phyloP scores from a whole-genome alignment of 176 grass and related monocot genomes.

The Bolboschoenus planiculmis region DNA sequence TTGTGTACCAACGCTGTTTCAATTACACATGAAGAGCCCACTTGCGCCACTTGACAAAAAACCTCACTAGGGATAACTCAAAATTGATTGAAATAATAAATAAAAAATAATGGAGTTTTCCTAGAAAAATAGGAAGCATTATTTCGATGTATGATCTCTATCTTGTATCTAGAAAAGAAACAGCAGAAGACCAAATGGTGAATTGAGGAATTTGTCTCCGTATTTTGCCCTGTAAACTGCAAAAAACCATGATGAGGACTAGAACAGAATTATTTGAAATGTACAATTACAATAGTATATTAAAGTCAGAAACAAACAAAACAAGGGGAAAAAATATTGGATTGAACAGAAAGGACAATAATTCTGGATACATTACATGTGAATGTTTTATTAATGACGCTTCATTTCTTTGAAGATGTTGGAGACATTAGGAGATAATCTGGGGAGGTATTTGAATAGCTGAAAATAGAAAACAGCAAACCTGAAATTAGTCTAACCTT shows the following conservation, averaged over 20 bases:
- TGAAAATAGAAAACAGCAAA: conserved; percentile 28
- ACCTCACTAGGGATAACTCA: not conserved
- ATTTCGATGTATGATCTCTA: not conserved
- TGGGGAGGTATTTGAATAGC: conserved; percentile 95
- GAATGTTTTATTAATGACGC: conserved; percentile 51
- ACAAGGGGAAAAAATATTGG: not conserved
- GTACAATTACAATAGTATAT: not conserved
- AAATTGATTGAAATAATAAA: not conserved
- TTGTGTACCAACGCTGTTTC: not conserved
- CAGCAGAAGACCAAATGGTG: not conserved
- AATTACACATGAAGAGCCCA: not conserved
- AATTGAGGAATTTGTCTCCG: not conserved
- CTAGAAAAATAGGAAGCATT: not conserved
- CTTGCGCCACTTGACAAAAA: not conserved
- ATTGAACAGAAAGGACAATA: not conserved
- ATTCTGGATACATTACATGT: not conserved
- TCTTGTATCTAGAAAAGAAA: not conserved
- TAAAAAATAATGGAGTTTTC: not conserved
- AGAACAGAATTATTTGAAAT: not conserved
- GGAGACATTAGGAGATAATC: conserved; percentile 68
- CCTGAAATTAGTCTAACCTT: not conserved
- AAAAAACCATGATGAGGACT: not conserved
- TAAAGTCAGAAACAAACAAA: not conserved
- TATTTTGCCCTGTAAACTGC: conserved; percentile 1
- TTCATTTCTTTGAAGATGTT: conserved; percentile 67